These are phyloP conservation scores for Daedaleopsis sinensis DNA, from an alignment of 768 basidiomycete species.

Conservation along the genomic window DNA sequence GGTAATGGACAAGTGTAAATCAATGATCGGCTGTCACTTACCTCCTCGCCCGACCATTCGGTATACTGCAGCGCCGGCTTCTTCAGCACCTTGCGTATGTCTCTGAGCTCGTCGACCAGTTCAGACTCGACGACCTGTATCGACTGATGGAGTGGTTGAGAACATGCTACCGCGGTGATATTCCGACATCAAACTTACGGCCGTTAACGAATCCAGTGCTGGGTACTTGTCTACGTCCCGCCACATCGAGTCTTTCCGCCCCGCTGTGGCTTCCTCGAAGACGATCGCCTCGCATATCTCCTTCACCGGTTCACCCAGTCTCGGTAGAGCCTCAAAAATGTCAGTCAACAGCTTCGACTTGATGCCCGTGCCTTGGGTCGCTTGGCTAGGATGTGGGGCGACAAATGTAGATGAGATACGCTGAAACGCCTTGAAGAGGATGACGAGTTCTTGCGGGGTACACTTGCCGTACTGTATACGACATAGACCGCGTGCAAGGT, in stretches of 20 bases:
- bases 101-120: slow-evolving; percentile 71
- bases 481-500: slow-evolving; percentile 84
- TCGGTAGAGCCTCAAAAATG: slow-evolving; percentile 70
- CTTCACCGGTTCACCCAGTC: slow-evolving; percentile 55
- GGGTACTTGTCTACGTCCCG: slow-evolving; percentile 52
- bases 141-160: slow-evolving; percentile 43
- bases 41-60: slow-evolving; percentile 70
- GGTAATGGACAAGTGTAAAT: not conserved
- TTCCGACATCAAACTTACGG: slow-evolving; percentile 49
- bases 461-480: slow-evolving; percentile 94
- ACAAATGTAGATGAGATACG: slow-evolving; percentile 70
- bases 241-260: slow-evolving; percentile 77
- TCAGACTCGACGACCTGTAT: slow-evolving; percentile 71
- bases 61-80: slow-evolving; percentile 77
- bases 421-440: slow-evolving; percentile 74
- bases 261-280: slow-evolving; percentile 63
- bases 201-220: slow-evolving; percentile 55
- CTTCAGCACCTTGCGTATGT: slow-evolving; percentile 68
- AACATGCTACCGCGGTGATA: not conserved
- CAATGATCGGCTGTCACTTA: slow-evolving; percentile 32
- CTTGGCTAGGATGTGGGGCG: slow-evolving; percentile 26
- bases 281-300: slow-evolving; percentile 59
- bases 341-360: slow-evolving; percentile 68
- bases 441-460: slow-evolving; percentile 78
- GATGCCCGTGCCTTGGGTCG: slow-evolving; percentile 46